Evolutionary conservation across 164 flowering plant genomes (phyloP).

Genomic region (Piper betle): DNA sequence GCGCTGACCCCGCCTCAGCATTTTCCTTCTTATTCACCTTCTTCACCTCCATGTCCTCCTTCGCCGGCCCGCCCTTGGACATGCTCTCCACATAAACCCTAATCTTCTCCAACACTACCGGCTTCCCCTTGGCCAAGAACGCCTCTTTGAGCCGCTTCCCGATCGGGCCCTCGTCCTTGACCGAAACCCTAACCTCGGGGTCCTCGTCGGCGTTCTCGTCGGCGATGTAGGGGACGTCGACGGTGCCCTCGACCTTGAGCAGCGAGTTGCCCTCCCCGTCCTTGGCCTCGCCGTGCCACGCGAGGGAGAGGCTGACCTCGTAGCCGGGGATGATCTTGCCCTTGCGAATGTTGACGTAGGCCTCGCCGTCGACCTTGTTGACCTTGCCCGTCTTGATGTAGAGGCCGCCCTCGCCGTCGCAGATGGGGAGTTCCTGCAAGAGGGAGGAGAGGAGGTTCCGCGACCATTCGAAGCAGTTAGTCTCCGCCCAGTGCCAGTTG

Average conservation of each 20-base stretch:
- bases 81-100: slow-evolving; percentile 64
- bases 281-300: slow-evolving; percentile 75
- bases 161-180: slow-evolving; percentile 68
- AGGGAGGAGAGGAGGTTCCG: slow-evolving; percentile 37
- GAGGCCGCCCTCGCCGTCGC: slow-evolving; percentile 60
- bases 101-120: slow-evolving; percentile 55
- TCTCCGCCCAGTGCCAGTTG: slow-evolving; percentile 99
- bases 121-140: slow-evolving; percentile 52
- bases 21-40: slow-evolving; percentile 17
- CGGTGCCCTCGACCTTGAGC: slow-evolving; percentile 44
- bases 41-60: slow-evolving; percentile 73
- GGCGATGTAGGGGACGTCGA: slow-evolving; percentile 79
- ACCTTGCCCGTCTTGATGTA: slow-evolving; percentile 39
- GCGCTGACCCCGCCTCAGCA: neutral
- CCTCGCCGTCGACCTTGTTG: slow-evolving; percentile 71
- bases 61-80: slow-evolving; percentile 89
- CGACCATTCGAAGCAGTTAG: slow-evolving; percentile 89
- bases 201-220: slow-evolving; percentile 97
- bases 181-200: slow-evolving; percentile 54
- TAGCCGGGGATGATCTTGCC: slow-evolving; percentile 97
- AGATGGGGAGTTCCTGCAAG: slow-evolving; percentile 39
- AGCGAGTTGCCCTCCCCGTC: slow-evolving; percentile 38
- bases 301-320: slow-evolving; percentile 40
- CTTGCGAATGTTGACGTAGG: slow-evolving; percentile 87
- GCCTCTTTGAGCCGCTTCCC: slow-evolving; percentile 70